Conservation (phyloP, 176 grass and related monocot genomes). For the Aegilops longissima region DNA sequence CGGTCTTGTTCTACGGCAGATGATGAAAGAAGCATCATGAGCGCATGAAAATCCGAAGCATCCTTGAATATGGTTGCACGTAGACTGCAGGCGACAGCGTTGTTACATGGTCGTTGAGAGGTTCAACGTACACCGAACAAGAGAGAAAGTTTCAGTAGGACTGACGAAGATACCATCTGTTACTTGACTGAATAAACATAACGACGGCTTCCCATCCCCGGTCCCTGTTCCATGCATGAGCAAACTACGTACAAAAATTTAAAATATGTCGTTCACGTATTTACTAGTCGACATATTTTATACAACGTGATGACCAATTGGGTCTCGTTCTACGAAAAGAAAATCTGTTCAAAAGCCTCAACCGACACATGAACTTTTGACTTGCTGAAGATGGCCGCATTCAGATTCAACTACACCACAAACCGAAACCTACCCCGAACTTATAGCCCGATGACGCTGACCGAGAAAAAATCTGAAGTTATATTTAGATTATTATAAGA, state of each 20-base stretch:
- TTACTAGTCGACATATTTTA: not conserved
- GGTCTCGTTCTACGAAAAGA: not conserved
- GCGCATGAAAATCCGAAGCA: not conserved
- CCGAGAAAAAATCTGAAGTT: not conserved
- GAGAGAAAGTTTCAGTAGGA: not conserved
- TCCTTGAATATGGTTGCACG: not conserved
- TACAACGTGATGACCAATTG: not conserved
- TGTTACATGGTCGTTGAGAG: conserved; percentile 11
- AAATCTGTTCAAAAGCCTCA: not conserved
- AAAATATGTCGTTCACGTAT: not conserved
- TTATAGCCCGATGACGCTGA: not conserved
- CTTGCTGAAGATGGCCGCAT: not conserved
- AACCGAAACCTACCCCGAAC: not conserved
- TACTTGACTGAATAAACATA: conserved; percentile 9
- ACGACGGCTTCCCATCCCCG: not conserved
- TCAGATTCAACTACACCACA: not conserved
- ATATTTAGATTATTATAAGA: not conserved
- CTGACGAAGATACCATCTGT: not conserved
- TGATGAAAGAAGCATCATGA: not conserved
- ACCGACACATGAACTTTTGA: not conserved
- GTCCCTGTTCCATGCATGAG: not conserved
- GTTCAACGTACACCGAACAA: no score
- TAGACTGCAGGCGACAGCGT: not conserved
- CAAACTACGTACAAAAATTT: not conserved
- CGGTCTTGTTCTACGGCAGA: not conserved